Conservation (phyloP, 768 basidiomycete genomes). For the Pleurotus platypus region DNA sequence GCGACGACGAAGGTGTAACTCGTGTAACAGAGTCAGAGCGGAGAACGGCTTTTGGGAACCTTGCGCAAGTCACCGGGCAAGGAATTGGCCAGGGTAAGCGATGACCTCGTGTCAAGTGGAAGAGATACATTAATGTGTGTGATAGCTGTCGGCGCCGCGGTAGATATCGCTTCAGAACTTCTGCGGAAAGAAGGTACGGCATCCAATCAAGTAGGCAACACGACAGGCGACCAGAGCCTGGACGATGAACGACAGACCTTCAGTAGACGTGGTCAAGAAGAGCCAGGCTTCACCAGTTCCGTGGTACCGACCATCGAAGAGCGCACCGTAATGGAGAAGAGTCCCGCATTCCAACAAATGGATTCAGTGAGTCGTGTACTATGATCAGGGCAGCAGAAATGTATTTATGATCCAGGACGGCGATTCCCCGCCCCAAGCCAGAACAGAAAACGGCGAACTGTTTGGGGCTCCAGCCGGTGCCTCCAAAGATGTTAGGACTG, state of each 20-base stretch:
- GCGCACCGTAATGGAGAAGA: constrained; percentile 50
- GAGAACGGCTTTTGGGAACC: constrained; percentile 24
- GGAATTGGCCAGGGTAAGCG: constrained; percentile 48
- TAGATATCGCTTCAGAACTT: constrained; percentile 33
- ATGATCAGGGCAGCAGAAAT: not conserved
- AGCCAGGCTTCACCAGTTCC: constrained; percentile 56
- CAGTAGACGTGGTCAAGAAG: constrained; percentile 46
- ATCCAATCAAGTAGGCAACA: constrained; percentile 32
- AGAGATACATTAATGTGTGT: not conserved
- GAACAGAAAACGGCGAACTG: constrained; percentile 37
- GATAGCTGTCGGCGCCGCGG: constrained; percentile 37
- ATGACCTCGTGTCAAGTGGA: not conserved
- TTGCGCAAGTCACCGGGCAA: constrained; percentile 33
- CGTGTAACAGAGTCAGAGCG: constrained; percentile 35
- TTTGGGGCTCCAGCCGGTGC: constrained; percentile 58
- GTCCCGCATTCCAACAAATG: constrained; percentile 30
- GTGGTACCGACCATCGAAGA: constrained; percentile 72
- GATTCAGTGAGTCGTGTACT: constrained; percentile 4
- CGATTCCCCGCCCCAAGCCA: constrained; percentile 23
- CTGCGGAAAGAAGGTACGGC: constrained; percentile 42
- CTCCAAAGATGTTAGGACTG: constrained; percentile 31
- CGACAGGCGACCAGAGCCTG: constrained; percentile 36
- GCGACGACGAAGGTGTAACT: constrained; percentile 33
- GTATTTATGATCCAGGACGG: not conserved
- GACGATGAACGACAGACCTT: constrained; percentile 51